phyloP scores from a whole-genome alignment of 805 yeast genomes.

The Wickerhamomyces hampshirensis region DNA sequence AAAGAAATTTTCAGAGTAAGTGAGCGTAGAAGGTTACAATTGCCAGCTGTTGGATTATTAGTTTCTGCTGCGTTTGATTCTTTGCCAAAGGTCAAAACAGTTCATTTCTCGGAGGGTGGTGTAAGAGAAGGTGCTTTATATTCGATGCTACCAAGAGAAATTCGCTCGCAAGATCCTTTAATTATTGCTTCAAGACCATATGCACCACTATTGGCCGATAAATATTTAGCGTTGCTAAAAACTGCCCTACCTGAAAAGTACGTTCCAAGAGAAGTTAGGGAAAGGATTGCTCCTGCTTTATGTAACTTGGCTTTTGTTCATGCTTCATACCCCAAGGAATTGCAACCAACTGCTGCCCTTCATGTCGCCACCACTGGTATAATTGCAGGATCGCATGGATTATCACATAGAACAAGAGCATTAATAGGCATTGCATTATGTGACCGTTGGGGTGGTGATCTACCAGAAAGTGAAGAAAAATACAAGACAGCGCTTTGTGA shows the following conservation, averaged over 20 bases:
- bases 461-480: constrained; percentile 50
- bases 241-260: constrained; percentile 53
- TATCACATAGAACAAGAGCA: constrained; percentile 67
- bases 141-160: constrained; percentile 51
- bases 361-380: constrained; percentile 72
- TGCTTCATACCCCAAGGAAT: constrained; percentile 70
- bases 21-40: constrained; percentile 57
- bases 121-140: constrained; percentile 72
- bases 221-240: constrained; percentile 48
- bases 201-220: constrained; percentile 59
- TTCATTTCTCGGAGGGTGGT: constrained; percentile 73
- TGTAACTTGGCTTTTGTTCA: constrained; percentile 75
- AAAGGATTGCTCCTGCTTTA: constrained; percentile 63
- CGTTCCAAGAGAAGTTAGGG: constrained; percentile 53
- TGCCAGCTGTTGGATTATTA: constrained; percentile 65
- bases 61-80: constrained; percentile 59
- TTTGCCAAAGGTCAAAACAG: constrained; percentile 53
- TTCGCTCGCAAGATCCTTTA: constrained; percentile 64
- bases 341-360: constrained; percentile 70
- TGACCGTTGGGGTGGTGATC: constrained; percentile 80
- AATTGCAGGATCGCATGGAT: constrained; percentile 70
- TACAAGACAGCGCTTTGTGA: constrained; percentile 44
- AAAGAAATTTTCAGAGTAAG: constrained; percentile 57
- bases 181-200: constrained; percentile 66
- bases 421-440: constrained; percentile 69